Conservation (phyloP, 257 asterid species). For the Forsythia viridissima region DNA sequence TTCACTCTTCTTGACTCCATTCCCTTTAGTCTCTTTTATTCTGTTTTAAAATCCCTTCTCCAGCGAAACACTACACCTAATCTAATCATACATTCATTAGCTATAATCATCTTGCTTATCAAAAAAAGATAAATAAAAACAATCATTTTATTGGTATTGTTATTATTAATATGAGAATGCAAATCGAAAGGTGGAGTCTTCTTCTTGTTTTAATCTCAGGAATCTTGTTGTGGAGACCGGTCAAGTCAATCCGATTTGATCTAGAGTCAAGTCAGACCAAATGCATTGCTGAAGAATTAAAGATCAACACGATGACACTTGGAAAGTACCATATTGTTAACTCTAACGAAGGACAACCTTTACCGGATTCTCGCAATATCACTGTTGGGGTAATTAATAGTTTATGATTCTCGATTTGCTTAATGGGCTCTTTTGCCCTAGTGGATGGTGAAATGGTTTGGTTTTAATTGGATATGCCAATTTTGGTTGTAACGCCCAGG, state of each 20-base stretch:
- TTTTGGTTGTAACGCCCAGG: conserved; percentile 39
- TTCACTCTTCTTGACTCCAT: conserved; percentile 9
- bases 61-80: background rate
- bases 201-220: conserved; percentile 40
- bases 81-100: background rate
- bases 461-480: no score
- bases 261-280: conserved; percentile 79
- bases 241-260: conserved; percentile 75
- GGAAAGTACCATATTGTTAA: conserved; percentile 86
- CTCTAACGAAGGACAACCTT: conserved; percentile 69
- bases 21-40: background rate
- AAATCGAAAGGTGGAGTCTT: conserved; percentile 31
- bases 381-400: conserved; percentile 64
- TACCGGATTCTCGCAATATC: conserved; percentile 83
- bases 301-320: conserved; percentile 83
- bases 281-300: conserved; percentile 92
- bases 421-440: no score
- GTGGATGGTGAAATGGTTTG: no score
- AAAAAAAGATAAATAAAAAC: background rate
- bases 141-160: background rate
- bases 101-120: background rate
- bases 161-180: conserved; percentile 31
- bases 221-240: conserved; percentile 47
- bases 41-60: conserved; percentile 8
- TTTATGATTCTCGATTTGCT: no score